Evolutionary conservation across 2,329 filamentous ascomycete genomes (phyloP).

Genomic region (Aureobasidium melanogenum): DNA sequence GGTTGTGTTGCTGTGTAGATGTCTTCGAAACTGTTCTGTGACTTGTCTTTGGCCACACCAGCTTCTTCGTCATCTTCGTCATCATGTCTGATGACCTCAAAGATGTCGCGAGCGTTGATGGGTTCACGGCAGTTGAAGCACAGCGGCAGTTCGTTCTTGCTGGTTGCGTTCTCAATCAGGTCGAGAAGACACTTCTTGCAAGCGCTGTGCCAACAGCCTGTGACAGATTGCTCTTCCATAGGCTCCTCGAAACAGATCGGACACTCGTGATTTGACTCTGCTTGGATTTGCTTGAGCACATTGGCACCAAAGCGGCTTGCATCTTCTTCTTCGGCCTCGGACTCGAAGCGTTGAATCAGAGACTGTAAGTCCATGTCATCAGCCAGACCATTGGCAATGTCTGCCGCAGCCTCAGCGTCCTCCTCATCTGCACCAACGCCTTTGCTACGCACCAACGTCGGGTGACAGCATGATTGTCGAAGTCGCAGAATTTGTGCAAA

Average conservation of each 20-base stretch:
- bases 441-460: slow-evolving; percentile 77
- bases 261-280: slow-evolving; percentile 81
- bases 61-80: slow-evolving; percentile 34
- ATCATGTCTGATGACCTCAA: slow-evolving; percentile 81
- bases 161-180: slow-evolving; percentile 79
- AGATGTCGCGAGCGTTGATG: slow-evolving; percentile 76
- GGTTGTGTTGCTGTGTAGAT: slow-evolving; percentile 28
- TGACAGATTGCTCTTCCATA: slow-evolving; percentile 90
- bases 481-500: slow-evolving; percentile 93
- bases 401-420: slow-evolving; percentile 66
- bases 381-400: slow-evolving; percentile 69
- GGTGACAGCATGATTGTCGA: slow-evolving; percentile 90
- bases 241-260: slow-evolving; percentile 92
- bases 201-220: slow-evolving; percentile 94
- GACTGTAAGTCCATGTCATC: slow-evolving; percentile 94
- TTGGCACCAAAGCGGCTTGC: slow-evolving; percentile 75
- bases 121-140: slow-evolving; percentile 87
- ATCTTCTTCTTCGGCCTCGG: slow-evolving; percentile 45
- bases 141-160: slow-evolving; percentile 63
- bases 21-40: slow-evolving; percentile 21
- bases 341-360: slow-evolving; percentile 74
- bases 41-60: not conserved
- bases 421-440: slow-evolving; percentile 80
- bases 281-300: slow-evolving; percentile 82
- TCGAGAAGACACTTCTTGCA: slow-evolving; percentile 89